Evolutionary conservation across 2,329 filamentous ascomycete species (phyloP), one percentile per base, ranked within the genome.

Genomic region (Fusarium continuum): DNA sequence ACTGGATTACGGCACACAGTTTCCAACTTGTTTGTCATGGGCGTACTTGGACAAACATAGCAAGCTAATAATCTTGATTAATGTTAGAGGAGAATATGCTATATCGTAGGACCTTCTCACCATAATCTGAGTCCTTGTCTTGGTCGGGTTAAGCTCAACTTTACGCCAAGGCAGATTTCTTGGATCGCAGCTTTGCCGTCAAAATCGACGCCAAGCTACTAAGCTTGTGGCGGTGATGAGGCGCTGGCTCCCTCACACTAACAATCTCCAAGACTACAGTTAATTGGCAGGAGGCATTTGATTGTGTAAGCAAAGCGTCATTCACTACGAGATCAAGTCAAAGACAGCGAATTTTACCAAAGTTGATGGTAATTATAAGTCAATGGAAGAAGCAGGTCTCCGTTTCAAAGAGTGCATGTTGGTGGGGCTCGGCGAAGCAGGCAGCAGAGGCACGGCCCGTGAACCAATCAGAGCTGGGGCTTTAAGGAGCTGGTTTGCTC

Each of bases 161-260:
- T 16, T 13, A 25, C 29, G 48, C 39, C 53, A 53, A 52, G 53
- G 53, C 53, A 53, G 39, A 56, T 43, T 56, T 19, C 6, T 8
- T 3, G 3, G 13, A 40, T 10, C 9, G 16, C 19, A 26, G 47
- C 53, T 56, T 56, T 45, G 47, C 52, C 39, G 35, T 38, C 29
- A 35, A 13, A 7, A 19, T 20, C 32, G 31, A 26, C 31, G 46
- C 31, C 25, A 31, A 51, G 36, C n/a, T 31, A 20, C 25, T 9
- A 25, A 23, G 52, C 19, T 29, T 31, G 36, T 43, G 45, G 41
- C 31, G 26, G 38, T 39, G 40, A 14, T 51, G 43, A 48, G 57
- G 50, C 49, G 49, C 48, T 36, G 54, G 61, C 52, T 65, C 51
- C 64, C 61, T 66, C 61, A 29, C 64, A 38, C 61, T 58, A 66